Base-by-base conservation (phyloP, 352 stramenopile genomes). In the Phytopythium helicoides region DNA sequence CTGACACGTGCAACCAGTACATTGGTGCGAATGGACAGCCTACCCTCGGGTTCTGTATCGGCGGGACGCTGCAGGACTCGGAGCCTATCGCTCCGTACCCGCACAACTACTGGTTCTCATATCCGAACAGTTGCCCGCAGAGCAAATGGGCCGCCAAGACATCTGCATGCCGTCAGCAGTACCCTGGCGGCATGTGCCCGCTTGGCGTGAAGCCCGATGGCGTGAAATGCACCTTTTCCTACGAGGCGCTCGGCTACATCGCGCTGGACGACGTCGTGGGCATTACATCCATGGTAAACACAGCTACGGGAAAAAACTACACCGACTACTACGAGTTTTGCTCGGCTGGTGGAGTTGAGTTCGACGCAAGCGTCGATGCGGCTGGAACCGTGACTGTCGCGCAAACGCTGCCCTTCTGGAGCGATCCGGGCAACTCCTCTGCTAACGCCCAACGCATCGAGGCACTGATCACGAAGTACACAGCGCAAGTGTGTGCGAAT, bases 21-120 rank as follows among this genome's bases (percentile, higher is more conserved):
- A 73, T 58, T 3, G 71, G 81, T 21, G 39, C 62, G 15, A 61
- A 73, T 21, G 76, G 68, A 9, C 58, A 73, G 46, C 46, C 60
- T 0, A 64, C 85, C 0, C 41, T 89, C 9, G 80, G 80, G 12
- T 68, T 76, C 11, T 87, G 62, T 18, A 54, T 89, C 14, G 73
- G 80, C 15, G 64, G 56, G 19, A 68, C 65, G 1, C 42, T 73
- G 0, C 56, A 76, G 47, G 62, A 78, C 28, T 76, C 58, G 6
- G 78, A 92, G 6, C 28, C 40, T 6, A 59, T 76, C 5, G 84
- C 84, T 12, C 84, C 80, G 33, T 93, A 95, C 68, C 76, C 71
- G 11, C 61, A 83, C 64, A 88, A 82, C 49, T 84, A 80, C 59
- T 92, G 81, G 84, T 91, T 83, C 58, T 94, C 84, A 9, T 92